These are phyloP conservation scores for Labyrinthula sp. DNA, from an alignment of 352 stramenopile species.

Conservation along the genomic window DNA sequence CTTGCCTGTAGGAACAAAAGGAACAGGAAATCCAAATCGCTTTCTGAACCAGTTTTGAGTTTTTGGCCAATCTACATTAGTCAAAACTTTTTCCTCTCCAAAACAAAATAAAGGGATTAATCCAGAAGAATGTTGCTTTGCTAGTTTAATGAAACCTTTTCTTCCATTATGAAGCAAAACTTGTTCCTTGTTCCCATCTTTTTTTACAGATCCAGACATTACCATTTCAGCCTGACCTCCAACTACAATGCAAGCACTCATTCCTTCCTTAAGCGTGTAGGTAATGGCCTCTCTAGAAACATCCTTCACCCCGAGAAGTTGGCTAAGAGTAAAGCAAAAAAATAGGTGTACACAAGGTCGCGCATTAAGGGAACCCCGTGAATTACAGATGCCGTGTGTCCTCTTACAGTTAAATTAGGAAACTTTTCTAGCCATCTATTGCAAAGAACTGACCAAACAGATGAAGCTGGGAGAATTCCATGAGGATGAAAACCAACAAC, in stretches of 20 bases:
- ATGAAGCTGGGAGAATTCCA: constrained; percentile 16
- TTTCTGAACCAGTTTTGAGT: constrained; percentile 18
- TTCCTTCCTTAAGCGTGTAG: constrained; percentile 11
- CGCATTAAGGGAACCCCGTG: constrained; percentile 22
- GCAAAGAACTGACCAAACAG: constrained; percentile 2
- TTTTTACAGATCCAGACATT: constrained; percentile 15
- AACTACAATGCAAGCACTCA: constrained; percentile 18
- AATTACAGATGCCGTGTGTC: constrained; percentile 17
- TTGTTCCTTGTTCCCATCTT: constrained; percentile 8
- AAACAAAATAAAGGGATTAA: constrained; percentile 26
- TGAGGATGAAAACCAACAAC: constrained; percentile 25
- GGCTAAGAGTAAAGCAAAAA: no score
- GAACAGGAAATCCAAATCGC: constrained; percentile 17
- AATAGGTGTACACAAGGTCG: no score
- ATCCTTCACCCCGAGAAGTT: constrained; percentile 19
- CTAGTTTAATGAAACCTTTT: constrained; percentile 21
- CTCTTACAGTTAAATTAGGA: constrained; percentile 6
- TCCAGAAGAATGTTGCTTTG: constrained; percentile 13
- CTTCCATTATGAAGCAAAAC: constrained; percentile 12
- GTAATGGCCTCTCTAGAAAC: constrained; percentile 4
- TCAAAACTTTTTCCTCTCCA: constrained; percentile 20
- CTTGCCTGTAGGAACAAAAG: constrained; percentile 20
- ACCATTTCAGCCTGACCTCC: constrained; percentile 28
- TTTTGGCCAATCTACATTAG: constrained; percentile 21
- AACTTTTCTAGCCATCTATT: constrained; percentile 1